Base-by-base conservation (phyloP, 768 basidiomycete genomes). In the Leccinellum rugosiceps region DNA sequence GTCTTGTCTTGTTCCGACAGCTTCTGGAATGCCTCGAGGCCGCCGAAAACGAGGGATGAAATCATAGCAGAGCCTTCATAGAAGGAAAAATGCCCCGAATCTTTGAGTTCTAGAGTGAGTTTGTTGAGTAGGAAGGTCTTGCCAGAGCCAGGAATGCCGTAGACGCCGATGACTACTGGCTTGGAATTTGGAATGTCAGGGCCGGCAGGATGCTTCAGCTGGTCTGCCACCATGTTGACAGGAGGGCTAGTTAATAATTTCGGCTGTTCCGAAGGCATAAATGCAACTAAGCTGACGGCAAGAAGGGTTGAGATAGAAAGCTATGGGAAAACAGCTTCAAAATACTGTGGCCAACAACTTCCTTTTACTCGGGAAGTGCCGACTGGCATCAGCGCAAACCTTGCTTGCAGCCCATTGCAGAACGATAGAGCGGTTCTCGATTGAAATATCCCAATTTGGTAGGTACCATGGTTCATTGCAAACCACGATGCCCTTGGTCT, bases 141-240 rank as follows among this genome's bases (percentile, higher is more conserved):
- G 44, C 58, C 58, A 57, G 55, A 59, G 56, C 58, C 58, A 7
- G 58, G 58, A 59, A 59, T 58, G 49, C 58, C 58, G 23, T 59
- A 59, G 55, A 59, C 10, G 58, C 58, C 55, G 21, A 59, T 2
- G 23, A 59, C 55, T 15, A 52, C 49, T 57, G 58, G 55, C 44
- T 59, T 59, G 56, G 56, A 34, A 56, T 34, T 45, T 56, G 43
- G 43, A 57, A 57, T 51, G 44, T 59, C 55, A 57, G 34, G 32
- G 55, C 21, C 17, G 23, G 43, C 31, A 50, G 14, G 50, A 45
- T 52, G 50, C n/a, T 41, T 56, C 49, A 43, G 48, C 21, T 28
- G 31, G 49, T 49, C 50, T 59, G 35, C 21, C 34, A 23, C 43
- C 49, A 51, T 59, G 30, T 58, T 58, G 35, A 32, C 9, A n/a